Base-by-base conservation (phyloP, 2,329 filamentous ascomycete species). In the Arachnomyces sp. region DNA sequence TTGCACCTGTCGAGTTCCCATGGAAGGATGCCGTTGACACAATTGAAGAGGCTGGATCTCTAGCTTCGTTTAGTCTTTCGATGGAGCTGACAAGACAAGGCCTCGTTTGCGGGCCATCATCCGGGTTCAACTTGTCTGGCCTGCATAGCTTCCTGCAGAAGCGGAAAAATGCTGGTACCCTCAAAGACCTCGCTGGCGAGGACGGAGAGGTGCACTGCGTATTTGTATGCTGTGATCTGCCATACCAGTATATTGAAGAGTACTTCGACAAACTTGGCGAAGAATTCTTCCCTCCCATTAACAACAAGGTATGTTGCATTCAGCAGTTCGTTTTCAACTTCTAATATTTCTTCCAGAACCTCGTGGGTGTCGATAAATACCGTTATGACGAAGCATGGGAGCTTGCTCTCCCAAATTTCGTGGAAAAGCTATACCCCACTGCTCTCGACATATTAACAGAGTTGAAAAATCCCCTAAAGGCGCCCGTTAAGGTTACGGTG, bases 211-310 rank as follows among this genome's bases (percentile, higher is more conserved):
- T 73, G 2, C 64, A 72, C 44, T 76, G 72, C 34, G 74, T 76
- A 0, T 81, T 81, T 53, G 54, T 79, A 2, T 81, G 76, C 57
- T 79, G 76, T 42, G 77, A 81, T 42, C 47, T 81, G 17, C 77
- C 77, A 0, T 80, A 81, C 46, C 76, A 80, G 51, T 80, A 80
- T 43, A 68, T 80, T 33, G 62, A 68, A 16, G 73, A 74, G 47
- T 80, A 80, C 49, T 80, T 78, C 47, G 64, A 72, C 17, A 77
- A 76, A 48, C 59, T 79, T 8, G 67, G 63, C 2, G 47, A 61
- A 1, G 58, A 61, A 2, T 56, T 70, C 34, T 78, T 78, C 50
- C 69, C 65, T 2, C 54, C 66, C 0, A 74, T 77, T 28, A 55
- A 58, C 12, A 72, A 73, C 43, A 51, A 66, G 53, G 66, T 68